Percentiles rank a stretch among this genome's conserved stretches.
Conservation (phyloP, 306 rosid species). For the Cucurbita moschata region DNA sequence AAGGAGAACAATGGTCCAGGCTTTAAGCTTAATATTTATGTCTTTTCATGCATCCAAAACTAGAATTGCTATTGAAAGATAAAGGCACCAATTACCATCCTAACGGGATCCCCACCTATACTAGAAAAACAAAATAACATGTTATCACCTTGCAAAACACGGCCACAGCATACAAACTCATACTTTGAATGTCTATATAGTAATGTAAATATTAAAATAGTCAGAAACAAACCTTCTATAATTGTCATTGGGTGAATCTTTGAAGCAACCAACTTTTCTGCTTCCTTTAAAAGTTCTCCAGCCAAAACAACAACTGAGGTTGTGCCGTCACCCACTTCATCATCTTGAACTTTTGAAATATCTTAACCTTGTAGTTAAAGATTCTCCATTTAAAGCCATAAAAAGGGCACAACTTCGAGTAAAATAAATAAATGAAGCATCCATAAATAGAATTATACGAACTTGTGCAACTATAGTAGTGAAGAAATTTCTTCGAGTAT, state of each 20-base stretch:
- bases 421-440: neutral
- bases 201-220: neutral
- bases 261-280: conserved; percentile 80
- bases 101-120: neutral
- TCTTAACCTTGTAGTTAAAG: conserved; percentile 49
- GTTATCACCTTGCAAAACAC: neutral
- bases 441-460: neutral
- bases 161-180: neutral
- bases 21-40: neutral
- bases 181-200: neutral
- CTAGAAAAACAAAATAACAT: neutral
- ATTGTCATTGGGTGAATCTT: conserved; percentile 98
- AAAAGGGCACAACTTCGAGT: neutral
- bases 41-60: neutral
- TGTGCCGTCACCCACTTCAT: conserved; percentile 98
- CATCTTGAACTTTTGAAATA: conserved; percentile 98
- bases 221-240: conserved; percentile 52
- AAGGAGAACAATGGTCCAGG: neutral
- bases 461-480: neutral
- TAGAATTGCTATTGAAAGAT: neutral
- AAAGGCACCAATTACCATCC: neutral
- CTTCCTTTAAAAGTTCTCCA: conserved; percentile 89
- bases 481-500: neutral
- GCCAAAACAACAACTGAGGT: conserved; percentile 98
- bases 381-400: neutral